phyloP scores from a whole-genome alignment of 2,329 filamentous ascomycete species.

The Phaeoacremonium minimum region DNA sequence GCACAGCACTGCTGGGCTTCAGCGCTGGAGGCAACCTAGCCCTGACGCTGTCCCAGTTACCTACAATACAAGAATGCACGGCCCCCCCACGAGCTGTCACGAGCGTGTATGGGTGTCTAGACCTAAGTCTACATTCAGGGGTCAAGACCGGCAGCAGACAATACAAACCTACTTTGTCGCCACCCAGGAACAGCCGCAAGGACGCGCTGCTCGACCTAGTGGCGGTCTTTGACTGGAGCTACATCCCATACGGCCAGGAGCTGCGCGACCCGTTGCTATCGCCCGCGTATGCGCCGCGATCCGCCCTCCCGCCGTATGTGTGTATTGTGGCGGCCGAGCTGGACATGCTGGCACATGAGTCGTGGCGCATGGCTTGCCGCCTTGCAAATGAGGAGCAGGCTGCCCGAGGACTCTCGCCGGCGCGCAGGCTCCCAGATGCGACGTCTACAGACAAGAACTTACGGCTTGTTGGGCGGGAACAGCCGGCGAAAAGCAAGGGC shows the following conservation, averaged over 20 bases:
- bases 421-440: slow-evolving; percentile 12
- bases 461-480: slow-evolving; percentile 5
- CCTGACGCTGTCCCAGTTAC: slow-evolving; percentile 33
- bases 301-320: slow-evolving; percentile 32
- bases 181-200: slow-evolving; percentile 14
- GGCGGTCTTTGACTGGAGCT: slow-evolving; percentile 34
- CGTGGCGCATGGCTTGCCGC: slow-evolving; percentile 28
- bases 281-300: slow-evolving; percentile 24
- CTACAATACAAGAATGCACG: slow-evolving; percentile 18
- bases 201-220: slow-evolving; percentile 22
- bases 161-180: slow-evolving; percentile 26
- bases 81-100: slow-evolving; percentile 27
- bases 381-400: slow-evolving; percentile 21
- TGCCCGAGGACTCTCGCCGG: slow-evolving; percentile 21
- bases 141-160: slow-evolving; percentile 24
- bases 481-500: slow-evolving; percentile 17
- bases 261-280: slow-evolving; percentile 34
- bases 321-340: slow-evolving; percentile 39
- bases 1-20: slow-evolving; percentile 41
- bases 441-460: slow-evolving; percentile 6
- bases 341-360: slow-evolving; percentile 39
- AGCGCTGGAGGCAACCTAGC: slow-evolving; percentile 47
- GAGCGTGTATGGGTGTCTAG: slow-evolving; percentile 38
- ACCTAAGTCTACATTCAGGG: slow-evolving; percentile 26
- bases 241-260: slow-evolving; percentile 27